Conservation (phyloP, 2,329 filamentous ascomycete species). For the Curvularia sp. region DNA sequence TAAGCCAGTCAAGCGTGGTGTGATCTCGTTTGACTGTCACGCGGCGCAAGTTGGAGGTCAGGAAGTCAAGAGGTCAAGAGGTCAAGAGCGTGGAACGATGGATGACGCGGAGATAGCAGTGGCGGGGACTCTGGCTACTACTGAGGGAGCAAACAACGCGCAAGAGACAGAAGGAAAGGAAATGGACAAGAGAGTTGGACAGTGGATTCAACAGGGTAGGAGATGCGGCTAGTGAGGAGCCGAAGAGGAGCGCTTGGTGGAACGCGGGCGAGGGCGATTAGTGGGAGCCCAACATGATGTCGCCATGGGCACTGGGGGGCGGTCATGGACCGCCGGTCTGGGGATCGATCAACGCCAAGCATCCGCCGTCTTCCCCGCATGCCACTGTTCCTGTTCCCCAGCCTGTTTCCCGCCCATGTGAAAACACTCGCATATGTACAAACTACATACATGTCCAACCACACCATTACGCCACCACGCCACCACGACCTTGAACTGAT, state of each 20-base stretch:
- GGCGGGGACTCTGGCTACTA: constrained; percentile 17
- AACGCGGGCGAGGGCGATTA: background rate
- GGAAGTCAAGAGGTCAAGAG: constrained; percentile 2
- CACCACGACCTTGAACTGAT: background rate
- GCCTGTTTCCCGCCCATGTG: background rate
- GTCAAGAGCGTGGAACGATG: constrained; percentile 13
- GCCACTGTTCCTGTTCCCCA: no score
- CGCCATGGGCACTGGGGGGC: constrained; percentile 2
- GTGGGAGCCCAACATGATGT: constrained; percentile 14
- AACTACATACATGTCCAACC: no score
- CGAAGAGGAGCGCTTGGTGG: constrained; percentile 2
- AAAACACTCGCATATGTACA: background rate
- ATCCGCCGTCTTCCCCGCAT: background rate
- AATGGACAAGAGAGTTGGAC: background rate
- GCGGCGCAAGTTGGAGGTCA: constrained; percentile 12
- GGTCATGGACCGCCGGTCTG: constrained; percentile 4
- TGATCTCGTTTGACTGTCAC: constrained; percentile 12
- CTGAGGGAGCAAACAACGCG: background rate
- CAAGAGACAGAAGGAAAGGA: background rate
- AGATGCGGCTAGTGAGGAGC: background rate
- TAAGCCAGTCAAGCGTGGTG: constrained; percentile 12
- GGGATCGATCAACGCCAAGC: background rate
- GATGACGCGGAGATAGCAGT: constrained; percentile 31
- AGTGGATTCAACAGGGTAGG: background rate
- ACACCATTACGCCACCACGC: background rate